Evolutionary conservation across 2,329 filamentous ascomycete genomes (phyloP), one percentile per base, ranked within the genome.

Genomic region (Fusarium nelsonii): DNA sequence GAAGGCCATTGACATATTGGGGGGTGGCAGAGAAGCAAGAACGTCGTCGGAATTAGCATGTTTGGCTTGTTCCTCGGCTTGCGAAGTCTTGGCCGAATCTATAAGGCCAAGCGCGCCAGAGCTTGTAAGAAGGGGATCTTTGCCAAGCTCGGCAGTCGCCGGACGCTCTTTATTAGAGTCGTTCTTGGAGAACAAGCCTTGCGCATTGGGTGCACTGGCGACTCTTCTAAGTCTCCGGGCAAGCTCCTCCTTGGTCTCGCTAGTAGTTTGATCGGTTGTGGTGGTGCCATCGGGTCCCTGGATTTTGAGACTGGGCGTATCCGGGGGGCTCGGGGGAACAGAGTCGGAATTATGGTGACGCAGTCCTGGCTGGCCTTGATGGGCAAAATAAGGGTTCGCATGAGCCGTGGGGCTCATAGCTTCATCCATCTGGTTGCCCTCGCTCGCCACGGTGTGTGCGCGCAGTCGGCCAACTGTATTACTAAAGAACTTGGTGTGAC

Each of bases 351-450:
- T 97, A 83, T 97, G 94, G 82, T 99, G 96, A 77, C 95, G 91
- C 74, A 98, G 84, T 69, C 93, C 92, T 6, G 96, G 96, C 74
- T 94, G 94, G 59, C 96, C 96, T 81, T 99, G 96, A 78, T 98
- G 96, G 71, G 90, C 92, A 80, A 98, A 99, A 82, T 99, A 99
- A 18, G 96, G 96, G 79, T 99, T 99, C 69, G 94, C 95, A 77
- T 95, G 90, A 52, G 94, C 95, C 6, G 94, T 98, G 28, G 96
- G 96, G 76, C 94, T 97, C 75, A 97, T 86, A 65, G 88, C 85
- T 79, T 97, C 94, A 73, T 97, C 95, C 70, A 97, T 86, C 61
- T 91, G 88, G 77, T 97, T 94, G 73, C 94, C 94, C 81, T 97
- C 95, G 81, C 94, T 97, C 72, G 93, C 93, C 58, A 97, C 92